Evolutionary conservation across 176 grass and related monocot genomes (phyloP).

Genomic region (Avena atlantica): DNA sequence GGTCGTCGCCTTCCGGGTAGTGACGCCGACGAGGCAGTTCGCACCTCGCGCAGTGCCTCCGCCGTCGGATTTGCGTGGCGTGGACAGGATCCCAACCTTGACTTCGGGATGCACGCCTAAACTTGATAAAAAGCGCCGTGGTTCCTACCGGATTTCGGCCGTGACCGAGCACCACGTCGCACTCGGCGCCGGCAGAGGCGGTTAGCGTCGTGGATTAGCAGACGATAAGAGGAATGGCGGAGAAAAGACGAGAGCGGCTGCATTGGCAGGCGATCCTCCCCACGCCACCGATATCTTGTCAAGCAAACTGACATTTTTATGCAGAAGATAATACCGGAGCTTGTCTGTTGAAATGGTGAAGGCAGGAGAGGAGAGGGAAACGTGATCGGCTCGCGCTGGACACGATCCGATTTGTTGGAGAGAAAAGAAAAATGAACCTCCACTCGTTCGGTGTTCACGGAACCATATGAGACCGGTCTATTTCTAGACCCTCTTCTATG

Average conservation of each 20-base stretch:
- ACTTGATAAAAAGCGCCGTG: background rate
- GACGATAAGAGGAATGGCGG: background rate
- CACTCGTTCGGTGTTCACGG: no score
- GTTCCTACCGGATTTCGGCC: background rate
- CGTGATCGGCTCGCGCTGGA: background rate
- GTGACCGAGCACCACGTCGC: background rate
- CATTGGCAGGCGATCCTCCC: background rate
- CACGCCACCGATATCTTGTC: background rate
- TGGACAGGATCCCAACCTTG: background rate
- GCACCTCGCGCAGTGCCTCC: background rate
- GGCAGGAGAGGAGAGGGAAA: background rate
- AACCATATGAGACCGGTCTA: no score
- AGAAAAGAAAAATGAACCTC: background rate
- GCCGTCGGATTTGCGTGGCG: background rate
- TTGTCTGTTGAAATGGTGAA: background rate
- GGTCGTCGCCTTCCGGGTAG: background rate
- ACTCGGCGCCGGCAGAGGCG: slow-evolving; percentile 1
- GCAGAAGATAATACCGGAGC: background rate
- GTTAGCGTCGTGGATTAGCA: slow-evolving; percentile 12
- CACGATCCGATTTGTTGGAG: background rate
- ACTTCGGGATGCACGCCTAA: background rate
- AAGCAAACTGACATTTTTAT: background rate
- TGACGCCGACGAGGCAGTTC: background rate
- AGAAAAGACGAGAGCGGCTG: background rate
- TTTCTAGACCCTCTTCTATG: no score